These are phyloP conservation scores for Capsicum rhomboideum DNA, from an alignment of 257 asterid genomes.

Conservation along the genomic window DNA sequence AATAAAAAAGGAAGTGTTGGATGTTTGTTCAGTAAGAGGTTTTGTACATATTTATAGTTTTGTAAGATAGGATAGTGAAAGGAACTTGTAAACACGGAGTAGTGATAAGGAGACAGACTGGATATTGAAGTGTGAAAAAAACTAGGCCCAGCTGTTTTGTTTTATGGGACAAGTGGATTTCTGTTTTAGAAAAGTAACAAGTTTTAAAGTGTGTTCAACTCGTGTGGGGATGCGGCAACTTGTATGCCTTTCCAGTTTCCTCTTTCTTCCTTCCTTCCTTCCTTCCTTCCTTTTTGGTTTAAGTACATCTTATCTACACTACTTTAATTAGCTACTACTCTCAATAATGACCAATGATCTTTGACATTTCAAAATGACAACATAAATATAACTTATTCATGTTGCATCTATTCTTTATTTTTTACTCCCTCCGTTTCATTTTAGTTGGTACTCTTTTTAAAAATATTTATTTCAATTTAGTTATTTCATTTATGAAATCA, in stretches of 20 bases:
- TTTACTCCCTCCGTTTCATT: no score
- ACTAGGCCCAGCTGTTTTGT: background rate
- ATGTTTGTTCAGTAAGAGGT: background rate
- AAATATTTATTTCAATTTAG: no score
- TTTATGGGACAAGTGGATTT: background rate
- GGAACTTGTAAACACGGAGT: background rate
- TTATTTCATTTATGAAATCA: no score
- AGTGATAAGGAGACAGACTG: background rate
- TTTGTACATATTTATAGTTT: background rate
- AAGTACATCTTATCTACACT: background rate
- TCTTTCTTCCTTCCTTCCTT: background rate
- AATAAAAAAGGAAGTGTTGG: background rate
- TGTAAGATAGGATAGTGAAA: background rate
- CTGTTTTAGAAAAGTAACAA: background rate
- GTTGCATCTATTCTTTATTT: no score
- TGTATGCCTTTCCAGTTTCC: background rate
- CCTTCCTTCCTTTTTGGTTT: background rate
- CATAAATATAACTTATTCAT: background rate
- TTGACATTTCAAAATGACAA: background rate
- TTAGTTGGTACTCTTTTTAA: no score
- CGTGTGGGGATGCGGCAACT: conserved; percentile 1
- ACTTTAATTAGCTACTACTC: background rate
- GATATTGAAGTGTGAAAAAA: background rate
- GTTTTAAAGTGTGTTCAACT: background rate
- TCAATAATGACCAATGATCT: background rate